Evolutionary conservation across 129 eudicot species (phyloP).

Genomic region (Sambucus nigra): DNA sequence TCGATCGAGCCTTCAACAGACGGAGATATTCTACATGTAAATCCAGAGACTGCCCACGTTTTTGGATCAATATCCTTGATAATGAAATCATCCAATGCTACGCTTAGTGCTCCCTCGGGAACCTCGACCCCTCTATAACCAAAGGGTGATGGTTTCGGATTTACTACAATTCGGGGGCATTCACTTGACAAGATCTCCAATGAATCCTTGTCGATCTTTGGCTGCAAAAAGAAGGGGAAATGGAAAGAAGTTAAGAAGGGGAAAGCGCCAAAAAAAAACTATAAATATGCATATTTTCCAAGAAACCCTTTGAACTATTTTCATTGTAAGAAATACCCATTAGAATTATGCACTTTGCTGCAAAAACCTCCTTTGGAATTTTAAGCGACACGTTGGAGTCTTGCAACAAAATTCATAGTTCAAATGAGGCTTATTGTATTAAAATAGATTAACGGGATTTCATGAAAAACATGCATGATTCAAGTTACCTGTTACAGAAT

Average conservation of each 20-base stretch:
- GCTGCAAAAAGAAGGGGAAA: constrained; percentile 36
- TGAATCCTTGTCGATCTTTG: constrained; percentile 71
- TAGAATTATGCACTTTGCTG: too few relatives aligned
- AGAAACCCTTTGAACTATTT: too few relatives aligned
- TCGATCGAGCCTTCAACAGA: constrained; percentile 31
- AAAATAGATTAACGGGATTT: too few relatives aligned
- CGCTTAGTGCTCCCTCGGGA: constrained; percentile 54
- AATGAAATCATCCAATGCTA: constrained; percentile 47
- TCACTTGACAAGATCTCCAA: constrained; percentile 47
- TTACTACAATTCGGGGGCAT: constrained; percentile 74
- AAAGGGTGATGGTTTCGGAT: constrained; percentile 73
- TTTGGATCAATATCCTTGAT: constrained; percentile 62
- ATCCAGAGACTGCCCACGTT: constrained; percentile 57
- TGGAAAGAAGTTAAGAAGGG: constrained; percentile 7
- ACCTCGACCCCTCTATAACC: constrained; percentile 54
- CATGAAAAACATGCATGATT: too few relatives aligned
- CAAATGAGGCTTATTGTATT: too few relatives aligned
- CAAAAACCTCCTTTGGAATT: too few relatives aligned
- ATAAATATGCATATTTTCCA: too few relatives aligned
- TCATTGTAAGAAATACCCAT: too few relatives aligned
- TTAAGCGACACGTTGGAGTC: too few relatives aligned
- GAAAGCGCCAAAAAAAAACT: too few relatives aligned
- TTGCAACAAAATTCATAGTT: too few relatives aligned
- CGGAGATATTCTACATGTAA: constrained; percentile 12
- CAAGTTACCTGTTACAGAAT: too few relatives aligned